These are phyloP conservation scores for Aquilaria malaccensis DNA, from an alignment of 345 rosid species.

Conservation along the genomic window DNA sequence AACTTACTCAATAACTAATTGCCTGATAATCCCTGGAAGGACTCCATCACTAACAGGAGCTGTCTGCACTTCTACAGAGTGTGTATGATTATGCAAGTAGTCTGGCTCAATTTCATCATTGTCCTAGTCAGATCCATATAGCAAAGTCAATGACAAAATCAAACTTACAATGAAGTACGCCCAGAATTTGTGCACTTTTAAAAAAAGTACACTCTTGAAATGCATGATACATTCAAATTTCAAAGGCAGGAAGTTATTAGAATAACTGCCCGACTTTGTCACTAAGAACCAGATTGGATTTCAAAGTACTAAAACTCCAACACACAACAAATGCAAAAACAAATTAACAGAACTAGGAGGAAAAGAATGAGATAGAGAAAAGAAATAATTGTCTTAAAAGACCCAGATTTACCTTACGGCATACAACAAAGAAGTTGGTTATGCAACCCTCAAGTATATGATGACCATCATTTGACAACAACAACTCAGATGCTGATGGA, in stretches of 20 bases:
- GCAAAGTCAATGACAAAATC: background rate
- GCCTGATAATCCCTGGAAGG: conserved; percentile 85
- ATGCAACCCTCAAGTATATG: conserved; percentile 72
- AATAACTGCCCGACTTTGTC: too few relatives aligned
- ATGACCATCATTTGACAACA: conserved; percentile 84
- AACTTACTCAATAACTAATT: conserved; percentile 74
- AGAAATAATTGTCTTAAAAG: background rate
- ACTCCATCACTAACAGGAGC: conserved; percentile 75
- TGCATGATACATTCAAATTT: too few relatives aligned
- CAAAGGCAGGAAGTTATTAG: too few relatives aligned
- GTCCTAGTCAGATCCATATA: conserved; percentile 25
- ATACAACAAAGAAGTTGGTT: conserved; percentile 67
- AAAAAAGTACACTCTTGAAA: too few relatives aligned
- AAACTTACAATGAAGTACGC: background rate
- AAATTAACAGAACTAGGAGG: too few relatives aligned
- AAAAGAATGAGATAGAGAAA: too few relatives aligned
- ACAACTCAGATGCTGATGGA: conserved; percentile 56
- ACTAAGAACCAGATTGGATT: too few relatives aligned
- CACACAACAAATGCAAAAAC: too few relatives aligned
- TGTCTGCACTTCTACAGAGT: conserved; percentile 62
- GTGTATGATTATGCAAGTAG: conserved; percentile 2
- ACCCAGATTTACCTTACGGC: conserved; percentile 39
- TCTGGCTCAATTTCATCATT: conserved; percentile 15
- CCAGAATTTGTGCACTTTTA: too few relatives aligned
- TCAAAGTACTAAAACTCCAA: too few relatives aligned